A percentile compares a stretch with the other conserved stretches of the same genome.
These are phyloP conservation scores for Suillus fuscotomentosus DNA, from an alignment of 768 basidiomycete species.

Conservation along the genomic window DNA sequence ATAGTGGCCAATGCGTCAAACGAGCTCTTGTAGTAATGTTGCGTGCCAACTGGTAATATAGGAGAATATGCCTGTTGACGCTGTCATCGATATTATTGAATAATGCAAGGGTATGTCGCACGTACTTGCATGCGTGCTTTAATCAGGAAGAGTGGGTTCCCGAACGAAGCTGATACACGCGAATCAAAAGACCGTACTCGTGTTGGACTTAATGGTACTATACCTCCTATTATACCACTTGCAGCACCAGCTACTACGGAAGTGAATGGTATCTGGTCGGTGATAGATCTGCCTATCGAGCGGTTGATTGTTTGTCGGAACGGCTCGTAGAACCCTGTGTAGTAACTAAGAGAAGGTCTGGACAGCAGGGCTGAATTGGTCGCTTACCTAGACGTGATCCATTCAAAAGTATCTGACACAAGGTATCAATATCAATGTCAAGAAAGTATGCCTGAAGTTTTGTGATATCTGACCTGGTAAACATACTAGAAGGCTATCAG, in stretches of 20 bases:
- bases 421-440: background rate
- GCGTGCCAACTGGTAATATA: constrained; percentile 89
- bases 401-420: constrained; percentile 77
- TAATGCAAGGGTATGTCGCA: background rate
- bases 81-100: constrained; percentile 2
- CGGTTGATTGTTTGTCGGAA: constrained; percentile 72
- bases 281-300: constrained; percentile 58
- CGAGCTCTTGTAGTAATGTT: constrained; percentile 86
- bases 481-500: constrained; percentile 58
- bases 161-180: constrained; percentile 55
- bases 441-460: too few relatives aligned
- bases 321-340: constrained; percentile 91
- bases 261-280: constrained; percentile 69
- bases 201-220: background rate
- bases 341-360: constrained; percentile 8
- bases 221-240: constrained; percentile 91
- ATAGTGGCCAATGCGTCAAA: constrained; percentile 82
- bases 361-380: background rate
- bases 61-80: constrained; percentile 85
- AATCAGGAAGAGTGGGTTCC: constrained; percentile 90
- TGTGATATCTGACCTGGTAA: constrained; percentile 70
- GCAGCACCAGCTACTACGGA: constrained; percentile 84
- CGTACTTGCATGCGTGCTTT: constrained; percentile 95
- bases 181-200: background rate
- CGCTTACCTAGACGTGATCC: constrained; percentile 79